Conservation (phyloP, 2,329 filamentous ascomycete species). For the Hypoxylon sp. region DNA sequence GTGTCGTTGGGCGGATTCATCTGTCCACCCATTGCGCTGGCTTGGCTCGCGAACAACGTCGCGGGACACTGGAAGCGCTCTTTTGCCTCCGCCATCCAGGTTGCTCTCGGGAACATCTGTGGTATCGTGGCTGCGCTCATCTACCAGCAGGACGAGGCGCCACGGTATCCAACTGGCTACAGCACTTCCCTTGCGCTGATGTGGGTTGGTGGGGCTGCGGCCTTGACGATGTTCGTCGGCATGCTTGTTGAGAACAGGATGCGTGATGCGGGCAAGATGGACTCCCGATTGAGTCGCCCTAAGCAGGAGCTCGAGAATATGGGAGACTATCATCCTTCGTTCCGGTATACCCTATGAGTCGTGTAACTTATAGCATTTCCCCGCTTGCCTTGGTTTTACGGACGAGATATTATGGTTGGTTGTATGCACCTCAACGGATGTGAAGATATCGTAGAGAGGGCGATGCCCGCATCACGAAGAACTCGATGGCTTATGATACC, state of each 20-base stretch:
- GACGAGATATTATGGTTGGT: not conserved
- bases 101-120: conserved; percentile 58
- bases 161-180: conserved; percentile 50
- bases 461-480: too few species aligned
- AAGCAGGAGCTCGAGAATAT: conserved; percentile 56
- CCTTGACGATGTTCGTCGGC: conserved; percentile 51
- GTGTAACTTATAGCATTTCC: not conserved
- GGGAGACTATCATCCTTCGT: conserved; percentile 60
- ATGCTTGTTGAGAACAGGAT: conserved; percentile 56
- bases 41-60: conserved; percentile 62
- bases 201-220: conserved; percentile 46
- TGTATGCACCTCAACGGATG: too few species aligned
- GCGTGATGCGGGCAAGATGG: conserved; percentile 56
- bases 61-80: conserved; percentile 62
- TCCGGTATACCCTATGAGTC: conserved; percentile 52
- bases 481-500: too few species aligned
- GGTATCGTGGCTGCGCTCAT: conserved; percentile 51
- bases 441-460: too few species aligned
- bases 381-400: not conserved
- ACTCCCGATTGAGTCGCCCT: conserved; percentile 50
- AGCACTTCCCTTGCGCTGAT: conserved; percentile 46
- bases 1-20: conserved; percentile 48
- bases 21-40: conserved; percentile 49
- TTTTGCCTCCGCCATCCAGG: conserved; percentile 58
- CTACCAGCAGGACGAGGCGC: conserved; percentile 47